A percentile compares a stretch with the other conserved stretches of the same genome.
phyloP scores from a whole-genome alignment of 225 moss, liverwort and hornwort species.

The Bryoerythrophyllum caledonicum region DNA sequence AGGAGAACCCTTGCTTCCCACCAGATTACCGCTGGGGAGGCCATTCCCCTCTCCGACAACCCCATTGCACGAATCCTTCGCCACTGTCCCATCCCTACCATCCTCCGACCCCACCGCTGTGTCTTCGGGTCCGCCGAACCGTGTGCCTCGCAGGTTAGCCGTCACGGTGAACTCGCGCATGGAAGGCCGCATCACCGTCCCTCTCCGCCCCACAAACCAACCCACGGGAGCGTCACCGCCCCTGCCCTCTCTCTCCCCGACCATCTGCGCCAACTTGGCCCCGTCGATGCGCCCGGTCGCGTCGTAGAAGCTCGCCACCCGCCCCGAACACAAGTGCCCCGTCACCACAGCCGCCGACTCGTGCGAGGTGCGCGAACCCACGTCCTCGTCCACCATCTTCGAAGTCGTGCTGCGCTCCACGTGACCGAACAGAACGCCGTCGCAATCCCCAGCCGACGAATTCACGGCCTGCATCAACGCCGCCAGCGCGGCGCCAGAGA shows the following conservation, averaged over 20 bases:
- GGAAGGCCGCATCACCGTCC: conserved; percentile 68
- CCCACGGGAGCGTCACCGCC: conserved; percentile 91
- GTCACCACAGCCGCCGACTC: conserved; percentile 80
- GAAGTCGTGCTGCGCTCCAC: conserved; percentile 70
- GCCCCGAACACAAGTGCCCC: conserved; percentile 84
- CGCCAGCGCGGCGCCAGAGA: conserved; percentile 89
- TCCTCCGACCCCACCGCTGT: conserved; percentile 21
- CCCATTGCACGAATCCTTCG: conserved; percentile 31
- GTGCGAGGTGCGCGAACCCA: conserved; percentile 62
- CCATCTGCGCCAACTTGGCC: conserved; percentile 60
- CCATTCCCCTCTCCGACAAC: conserved; percentile 29
- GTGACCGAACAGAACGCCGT: conserved; percentile 92
- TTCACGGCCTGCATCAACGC: conserved; percentile 86
- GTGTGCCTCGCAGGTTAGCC: conserved; percentile 52
- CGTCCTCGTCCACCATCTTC: conserved; percentile 73
- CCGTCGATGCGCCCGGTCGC: conserved; percentile 70
- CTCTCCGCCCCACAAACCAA: conserved; percentile 89
- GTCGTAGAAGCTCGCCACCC: conserved; percentile 88
- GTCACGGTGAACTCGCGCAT: conserved; percentile 92
- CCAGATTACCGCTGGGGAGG: conserved; percentile 1
- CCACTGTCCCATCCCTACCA: conserved; percentile 30
- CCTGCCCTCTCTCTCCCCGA: conserved; percentile 66
- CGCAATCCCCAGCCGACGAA: conserved; percentile 80
- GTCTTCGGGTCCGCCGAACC: conserved; percentile 32
- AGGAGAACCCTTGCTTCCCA: conserved; percentile 21